A percentile compares a stretch with the other conserved stretches of the same genome.
phyloP scores from a whole-genome alignment of 169 alveolate genomes.

The Cryptosporidium ubiquitum region DNA sequence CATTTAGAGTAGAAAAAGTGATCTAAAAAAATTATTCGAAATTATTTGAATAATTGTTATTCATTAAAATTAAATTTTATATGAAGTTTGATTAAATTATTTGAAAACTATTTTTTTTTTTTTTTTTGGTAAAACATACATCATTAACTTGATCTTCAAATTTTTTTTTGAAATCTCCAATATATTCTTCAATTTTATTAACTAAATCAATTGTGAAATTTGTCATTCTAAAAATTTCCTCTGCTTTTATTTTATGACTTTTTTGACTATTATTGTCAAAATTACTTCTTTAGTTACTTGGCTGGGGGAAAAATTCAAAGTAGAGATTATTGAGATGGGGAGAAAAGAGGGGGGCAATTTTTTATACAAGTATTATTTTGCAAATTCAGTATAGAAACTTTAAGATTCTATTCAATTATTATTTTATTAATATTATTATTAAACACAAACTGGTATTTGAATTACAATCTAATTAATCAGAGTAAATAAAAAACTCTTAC shows the following conservation, averaged over 20 bases:
- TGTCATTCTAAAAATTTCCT: background rate
- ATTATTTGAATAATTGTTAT: background rate
- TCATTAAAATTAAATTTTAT: too few relatives aligned
- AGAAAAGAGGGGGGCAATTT: background rate
- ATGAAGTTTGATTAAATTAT: background rate
- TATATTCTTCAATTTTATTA: background rate
- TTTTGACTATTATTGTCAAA: background rate
- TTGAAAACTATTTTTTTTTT: background rate
- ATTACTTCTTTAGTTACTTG: background rate
- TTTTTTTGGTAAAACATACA: conserved; percentile 16
- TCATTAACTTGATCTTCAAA: background rate
- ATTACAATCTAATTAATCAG: too few relatives aligned
- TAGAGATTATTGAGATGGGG: background rate
- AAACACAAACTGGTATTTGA: background rate
- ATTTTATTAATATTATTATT: too few relatives aligned
- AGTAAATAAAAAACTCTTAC: background rate
- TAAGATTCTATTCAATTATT: too few relatives aligned
- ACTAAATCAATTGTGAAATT: background rate
- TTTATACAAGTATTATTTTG: too few relatives aligned
- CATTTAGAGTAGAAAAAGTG: background rate
- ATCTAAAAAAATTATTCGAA: background rate
- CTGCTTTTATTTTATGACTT: too few relatives aligned
- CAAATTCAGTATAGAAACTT: background rate
- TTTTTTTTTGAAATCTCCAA: background rate
- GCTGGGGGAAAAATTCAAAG: background rate